Percentiles rank a stretch among this genome's conserved stretches.
Conservation (phyloP, 768 basidiomycete genomes). For the Suillus discolor region DNA sequence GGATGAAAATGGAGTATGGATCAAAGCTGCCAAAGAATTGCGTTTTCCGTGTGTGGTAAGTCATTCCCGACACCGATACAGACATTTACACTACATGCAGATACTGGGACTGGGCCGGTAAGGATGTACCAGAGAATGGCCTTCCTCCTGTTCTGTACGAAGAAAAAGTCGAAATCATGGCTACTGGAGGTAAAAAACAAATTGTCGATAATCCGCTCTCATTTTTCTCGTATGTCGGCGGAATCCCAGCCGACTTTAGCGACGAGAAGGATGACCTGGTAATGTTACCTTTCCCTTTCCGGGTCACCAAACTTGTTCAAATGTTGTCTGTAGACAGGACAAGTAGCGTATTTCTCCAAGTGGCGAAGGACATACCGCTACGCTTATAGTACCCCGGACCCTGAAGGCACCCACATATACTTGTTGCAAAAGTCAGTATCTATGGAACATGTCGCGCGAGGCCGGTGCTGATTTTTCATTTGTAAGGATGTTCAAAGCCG, state of each 20-base stretch:
- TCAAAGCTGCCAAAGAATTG: too few relatives aligned
- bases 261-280: constrained; percentile 15
- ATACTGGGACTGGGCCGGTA: too few relatives aligned
- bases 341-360: background rate
- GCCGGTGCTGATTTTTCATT: too few relatives aligned
- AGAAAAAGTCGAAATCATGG: constrained; percentile 11
- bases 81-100: too few relatives aligned
- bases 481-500: too few relatives aligned
- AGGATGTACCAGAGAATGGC: too few relatives aligned
- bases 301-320: background rate
- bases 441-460: background rate
- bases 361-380: constrained; percentile 24
- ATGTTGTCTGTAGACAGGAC: constrained; percentile 8
- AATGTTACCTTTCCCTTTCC: constrained; percentile 1
- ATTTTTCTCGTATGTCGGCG: constrained; percentile 16
- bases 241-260: constrained; percentile 22
- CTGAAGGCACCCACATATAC: constrained; percentile 16
- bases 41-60: too few relatives aligned
- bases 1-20: too few relatives aligned
- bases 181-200: constrained; percentile 9
- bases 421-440: constrained; percentile 18
- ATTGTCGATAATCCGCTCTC: constrained; percentile 23
- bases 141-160: too few relatives aligned
- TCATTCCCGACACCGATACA: too few relatives aligned
- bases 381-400: constrained; percentile 15